Conservation (phyloP, 306 rosid species). For the Citrullus colocynthis region DNA sequence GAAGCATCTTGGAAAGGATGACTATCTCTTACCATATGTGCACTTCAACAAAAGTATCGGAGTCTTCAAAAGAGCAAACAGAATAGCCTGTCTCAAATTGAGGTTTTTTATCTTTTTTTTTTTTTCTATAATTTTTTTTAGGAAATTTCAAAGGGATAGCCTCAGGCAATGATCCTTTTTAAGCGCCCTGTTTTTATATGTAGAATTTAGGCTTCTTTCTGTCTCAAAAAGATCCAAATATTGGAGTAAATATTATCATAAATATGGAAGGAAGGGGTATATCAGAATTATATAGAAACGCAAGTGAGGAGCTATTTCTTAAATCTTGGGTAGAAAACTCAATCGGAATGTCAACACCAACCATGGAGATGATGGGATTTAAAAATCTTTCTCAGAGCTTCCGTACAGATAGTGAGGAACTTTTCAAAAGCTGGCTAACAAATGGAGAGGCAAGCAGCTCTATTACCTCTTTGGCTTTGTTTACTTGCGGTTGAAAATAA, state of each 20-base stretch:
- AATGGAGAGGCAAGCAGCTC: conserved; percentile 79
- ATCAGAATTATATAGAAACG: conserved; percentile 57
- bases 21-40: neutral
- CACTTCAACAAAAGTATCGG: neutral
- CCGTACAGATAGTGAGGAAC: conserved; percentile 81
- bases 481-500: neutral
- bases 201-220: conserved; percentile 11
- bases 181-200: conserved; percentile 13
- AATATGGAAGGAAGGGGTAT: conserved; percentile 79
- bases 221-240: conserved; percentile 5
- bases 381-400: conserved; percentile 59
- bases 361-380: conserved; percentile 77
- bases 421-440: conserved; percentile 90
- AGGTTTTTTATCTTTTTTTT: neutral
- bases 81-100: neutral
- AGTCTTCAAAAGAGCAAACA: neutral
- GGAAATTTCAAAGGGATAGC: conserved; percentile 5
- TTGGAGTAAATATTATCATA: conserved; percentile 5
- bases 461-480: conserved; percentile 9
- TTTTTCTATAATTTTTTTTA: neutral
- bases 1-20: neutral
- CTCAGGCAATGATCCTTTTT: conserved; percentile 14
- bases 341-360: conserved; percentile 49
- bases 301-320: conserved; percentile 80
- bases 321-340: conserved; percentile 69